Evolutionary conservation across 148 eudicot species (phyloP).

Genomic region (Pharnaceum exiguum): DNA sequence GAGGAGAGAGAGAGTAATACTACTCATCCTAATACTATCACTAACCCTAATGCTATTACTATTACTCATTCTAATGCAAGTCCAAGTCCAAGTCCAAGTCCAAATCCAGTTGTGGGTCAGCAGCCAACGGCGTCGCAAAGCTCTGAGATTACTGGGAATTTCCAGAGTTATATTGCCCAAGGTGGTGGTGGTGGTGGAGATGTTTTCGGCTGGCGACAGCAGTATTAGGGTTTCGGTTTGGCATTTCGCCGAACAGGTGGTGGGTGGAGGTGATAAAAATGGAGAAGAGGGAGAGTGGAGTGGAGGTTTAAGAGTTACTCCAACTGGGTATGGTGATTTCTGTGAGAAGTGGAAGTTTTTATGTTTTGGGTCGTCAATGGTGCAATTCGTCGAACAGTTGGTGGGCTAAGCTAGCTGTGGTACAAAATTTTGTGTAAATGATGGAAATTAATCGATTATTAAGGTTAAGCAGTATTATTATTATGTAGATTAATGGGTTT

Average conservation of each 20-base stretch:
- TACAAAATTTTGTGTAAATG: slow-evolving; percentile 30
- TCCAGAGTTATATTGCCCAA: slow-evolving; percentile 2
- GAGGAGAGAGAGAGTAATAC: slow-evolving; percentile 36
- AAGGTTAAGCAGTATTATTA: neutral
- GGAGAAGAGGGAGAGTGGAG: too few relatives aligned
- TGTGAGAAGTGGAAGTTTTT: too few relatives aligned
- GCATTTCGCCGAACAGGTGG: slow-evolving; percentile 24
- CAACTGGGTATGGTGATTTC: too few relatives aligned
- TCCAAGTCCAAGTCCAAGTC: too few relatives aligned
- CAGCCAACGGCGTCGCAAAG: slow-evolving; percentile 31
- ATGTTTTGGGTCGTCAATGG: too few relatives aligned
- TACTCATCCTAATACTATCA: too few relatives aligned
- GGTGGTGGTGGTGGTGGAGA: slow-evolving; percentile 17
- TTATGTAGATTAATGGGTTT: slow-evolving; percentile 2
- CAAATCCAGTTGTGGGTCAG: neutral
- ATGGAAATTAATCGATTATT: neutral
- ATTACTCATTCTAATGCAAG: too few relatives aligned
- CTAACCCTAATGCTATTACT: too few relatives aligned
- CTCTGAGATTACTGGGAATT: slow-evolving; percentile 26
- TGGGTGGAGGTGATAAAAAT: too few relatives aligned
- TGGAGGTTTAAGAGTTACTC: too few relatives aligned
- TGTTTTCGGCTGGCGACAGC: slow-evolving; percentile 27
- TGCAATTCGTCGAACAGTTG: slow-evolving; percentile 21
- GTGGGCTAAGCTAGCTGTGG: slow-evolving; percentile 6
- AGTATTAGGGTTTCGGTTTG: slow-evolving; percentile 8